Evolutionary conservation across 2,329 filamentous ascomycete species (phyloP).

Genomic region (Eutypella sp.): DNA sequence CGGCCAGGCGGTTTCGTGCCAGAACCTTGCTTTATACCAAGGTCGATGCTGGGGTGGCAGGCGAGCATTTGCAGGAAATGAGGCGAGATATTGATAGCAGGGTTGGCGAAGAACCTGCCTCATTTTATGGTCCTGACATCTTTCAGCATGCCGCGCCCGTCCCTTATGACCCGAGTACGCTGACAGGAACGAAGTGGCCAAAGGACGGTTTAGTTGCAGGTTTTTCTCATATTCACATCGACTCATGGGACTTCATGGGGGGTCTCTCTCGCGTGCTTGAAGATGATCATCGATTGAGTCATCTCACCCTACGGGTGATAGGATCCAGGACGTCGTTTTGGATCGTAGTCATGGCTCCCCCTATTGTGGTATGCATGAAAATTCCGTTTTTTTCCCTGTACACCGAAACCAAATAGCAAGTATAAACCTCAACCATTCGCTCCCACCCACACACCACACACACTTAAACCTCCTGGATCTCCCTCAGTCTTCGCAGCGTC

Average conservation of each 20-base stretch:
- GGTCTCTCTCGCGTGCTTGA: slow-evolving; percentile 19
- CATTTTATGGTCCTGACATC: too few relatives aligned
- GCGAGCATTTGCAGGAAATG: too few relatives aligned
- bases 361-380: slow-evolving; percentile 21
- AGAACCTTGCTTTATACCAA: too few relatives aligned
- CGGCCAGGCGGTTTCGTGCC: too few relatives aligned
- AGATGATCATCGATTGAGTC: slow-evolving; percentile 17
- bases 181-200: too few relatives aligned
- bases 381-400: slow-evolving; percentile 24
- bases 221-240: neutral
- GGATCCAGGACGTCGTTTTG: slow-evolving; percentile 18
- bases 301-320: slow-evolving; percentile 14
- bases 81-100: too few relatives aligned
- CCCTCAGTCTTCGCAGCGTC: slow-evolving; percentile 92
- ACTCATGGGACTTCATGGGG: slow-evolving; percentile 5
- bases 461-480: slow-evolving; percentile 97
- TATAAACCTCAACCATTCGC: slow-evolving; percentile 19
- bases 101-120: too few relatives aligned
- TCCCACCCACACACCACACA: too few relatives aligned
- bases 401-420: slow-evolving; percentile 27
- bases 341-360: slow-evolving; percentile 21
- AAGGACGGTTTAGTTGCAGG: too few relatives aligned
- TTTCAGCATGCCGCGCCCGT: too few relatives aligned
- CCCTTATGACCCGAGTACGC: too few relatives aligned
- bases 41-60: too few relatives aligned